These are phyloP conservation scores for Elsinoe fawcettii DNA, from an alignment of 2,329 filamentous ascomycete genomes.

Conservation along the genomic window DNA sequence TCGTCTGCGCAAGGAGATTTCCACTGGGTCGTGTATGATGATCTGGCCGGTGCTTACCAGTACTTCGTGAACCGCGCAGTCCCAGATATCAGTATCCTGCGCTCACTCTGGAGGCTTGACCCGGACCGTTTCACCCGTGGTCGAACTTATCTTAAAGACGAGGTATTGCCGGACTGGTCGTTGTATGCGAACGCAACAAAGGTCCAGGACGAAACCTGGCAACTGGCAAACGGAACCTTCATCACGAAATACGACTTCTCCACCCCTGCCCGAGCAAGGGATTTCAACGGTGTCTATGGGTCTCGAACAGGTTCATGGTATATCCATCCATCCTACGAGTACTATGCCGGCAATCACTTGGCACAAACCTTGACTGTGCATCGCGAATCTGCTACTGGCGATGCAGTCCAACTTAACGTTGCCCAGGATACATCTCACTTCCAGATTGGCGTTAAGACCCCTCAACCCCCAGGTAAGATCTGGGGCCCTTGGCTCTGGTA, in stretches of 20 bases:
- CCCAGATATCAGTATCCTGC: constrained; percentile 43
- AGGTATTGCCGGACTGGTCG: constrained; percentile 36
- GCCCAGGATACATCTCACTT: constrained; percentile 23
- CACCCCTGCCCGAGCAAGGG: constrained; percentile 33
- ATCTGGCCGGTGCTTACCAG: constrained; percentile 45
- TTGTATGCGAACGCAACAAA: constrained; percentile 41
- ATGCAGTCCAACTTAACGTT: constrained; percentile 48
- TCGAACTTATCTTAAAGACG: constrained; percentile 40
- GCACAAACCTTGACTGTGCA: constrained; percentile 40
- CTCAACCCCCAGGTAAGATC: constrained; percentile 32
- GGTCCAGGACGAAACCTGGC: constrained; percentile 49
- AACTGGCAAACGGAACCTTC: constrained; percentile 40
- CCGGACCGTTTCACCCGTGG: constrained; percentile 39
- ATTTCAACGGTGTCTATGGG: constrained; percentile 46
- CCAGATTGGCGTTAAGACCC: constrained; percentile 27
- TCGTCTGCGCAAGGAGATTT: constrained; percentile 41
- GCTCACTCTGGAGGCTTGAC: constrained; percentile 44
- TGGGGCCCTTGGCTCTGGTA: constrained; percentile 42
- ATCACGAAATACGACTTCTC: constrained; percentile 48
- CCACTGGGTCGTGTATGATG: constrained; percentile 46
- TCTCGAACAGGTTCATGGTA: constrained; percentile 45
- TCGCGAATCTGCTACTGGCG: constrained; percentile 43
- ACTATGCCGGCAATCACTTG: constrained; percentile 46
- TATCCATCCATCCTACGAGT: constrained; percentile 42
- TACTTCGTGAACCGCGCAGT: constrained; percentile 47